A percentile compares a stretch with the other conserved stretches of the same genome.
phyloP scores from a whole-genome alignment of 163 green algal genomes.

The Smithsoniella earleae region DNA sequence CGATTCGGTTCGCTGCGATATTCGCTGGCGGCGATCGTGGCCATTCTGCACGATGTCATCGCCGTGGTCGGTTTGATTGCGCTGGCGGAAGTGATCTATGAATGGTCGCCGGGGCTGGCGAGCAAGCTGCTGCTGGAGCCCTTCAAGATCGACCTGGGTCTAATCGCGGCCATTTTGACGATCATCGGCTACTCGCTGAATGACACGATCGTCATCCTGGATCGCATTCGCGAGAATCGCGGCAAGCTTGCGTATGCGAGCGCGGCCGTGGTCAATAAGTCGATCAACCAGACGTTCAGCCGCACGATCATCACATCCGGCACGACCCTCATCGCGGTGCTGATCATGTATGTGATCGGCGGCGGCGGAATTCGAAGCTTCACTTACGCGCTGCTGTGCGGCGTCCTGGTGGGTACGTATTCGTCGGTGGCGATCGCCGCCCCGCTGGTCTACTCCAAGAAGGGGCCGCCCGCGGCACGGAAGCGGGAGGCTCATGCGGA shows the following conservation, averaged over 20 bases:
- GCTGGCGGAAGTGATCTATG: background rate
- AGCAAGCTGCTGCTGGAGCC: background rate
- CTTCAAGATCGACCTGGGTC: background rate
- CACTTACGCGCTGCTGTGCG: background rate
- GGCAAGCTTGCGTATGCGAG: background rate
- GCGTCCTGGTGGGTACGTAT: background rate
- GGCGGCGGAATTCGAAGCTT: background rate
- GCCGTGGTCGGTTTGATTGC: background rate
- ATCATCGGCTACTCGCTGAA: constrained; percentile 34
- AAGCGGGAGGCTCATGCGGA: no score
- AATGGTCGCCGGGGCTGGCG: background rate
- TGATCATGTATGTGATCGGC: background rate
- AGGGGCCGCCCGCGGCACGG: background rate
- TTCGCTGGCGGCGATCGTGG: background rate
- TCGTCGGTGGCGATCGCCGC: no score
- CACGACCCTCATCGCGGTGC: background rate
- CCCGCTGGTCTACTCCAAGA: background rate
- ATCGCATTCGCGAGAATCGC: constrained; percentile 25
- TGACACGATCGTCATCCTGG: constrained; percentile 25
- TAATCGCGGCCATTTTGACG: constrained; percentile 28
- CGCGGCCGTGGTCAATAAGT: background rate
- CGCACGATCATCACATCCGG: background rate
- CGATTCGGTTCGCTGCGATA: background rate
- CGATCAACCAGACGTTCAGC: constrained; percentile 1
- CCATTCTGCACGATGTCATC: background rate